A percentile compares a stretch with the other conserved stretches of the same genome.
phyloP scores from a whole-genome alignment of 164 flowering plant species.

The Berberis vulgaris region DNA sequence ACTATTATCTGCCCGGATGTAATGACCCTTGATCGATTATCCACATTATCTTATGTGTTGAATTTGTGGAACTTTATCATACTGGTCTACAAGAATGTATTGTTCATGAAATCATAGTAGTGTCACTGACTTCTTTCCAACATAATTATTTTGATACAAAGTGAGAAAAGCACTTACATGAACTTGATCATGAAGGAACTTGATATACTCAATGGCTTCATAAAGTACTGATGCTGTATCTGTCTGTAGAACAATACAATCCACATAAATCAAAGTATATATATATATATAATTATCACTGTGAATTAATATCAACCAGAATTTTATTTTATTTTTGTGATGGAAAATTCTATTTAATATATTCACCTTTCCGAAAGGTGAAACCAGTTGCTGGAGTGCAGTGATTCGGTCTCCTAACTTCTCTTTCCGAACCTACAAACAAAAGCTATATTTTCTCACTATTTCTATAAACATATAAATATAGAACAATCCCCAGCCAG shows the following conservation, averaged over 20 bases:
- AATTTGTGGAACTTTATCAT: too few relatives aligned
- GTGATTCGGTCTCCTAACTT: slow-evolving; percentile 99
- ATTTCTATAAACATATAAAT: slow-evolving; percentile 23
- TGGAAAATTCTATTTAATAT: slow-evolving; percentile 9
- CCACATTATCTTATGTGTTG: neutral
- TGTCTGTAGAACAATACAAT: slow-evolving; percentile 11
- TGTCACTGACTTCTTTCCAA: too few relatives aligned
- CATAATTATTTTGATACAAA: too few relatives aligned
- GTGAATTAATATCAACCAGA: too few relatives aligned
- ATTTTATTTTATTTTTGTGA: neutral
- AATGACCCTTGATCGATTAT: neutral
- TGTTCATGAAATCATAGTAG: too few relatives aligned
- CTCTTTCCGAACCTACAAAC: slow-evolving; percentile 81
- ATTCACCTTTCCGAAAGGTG: slow-evolving; percentile 96
- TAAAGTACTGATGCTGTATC: slow-evolving; percentile 69
- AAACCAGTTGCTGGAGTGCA: slow-evolving; percentile 97
- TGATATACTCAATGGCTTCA: slow-evolving; percentile 79
- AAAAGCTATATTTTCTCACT: neutral
- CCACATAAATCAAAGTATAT: neutral
- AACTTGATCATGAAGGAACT: slow-evolving; percentile 79
- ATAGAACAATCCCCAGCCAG: slow-evolving; percentile 2
- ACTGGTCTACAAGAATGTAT: too few relatives aligned
- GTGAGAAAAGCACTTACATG: slow-evolving; percentile 33
- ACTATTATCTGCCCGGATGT: too few relatives aligned
- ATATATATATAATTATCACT: neutral